Base-by-base conservation (phyloP, 768 basidiomycete genomes). In the Lactarius sanguifluus region DNA sequence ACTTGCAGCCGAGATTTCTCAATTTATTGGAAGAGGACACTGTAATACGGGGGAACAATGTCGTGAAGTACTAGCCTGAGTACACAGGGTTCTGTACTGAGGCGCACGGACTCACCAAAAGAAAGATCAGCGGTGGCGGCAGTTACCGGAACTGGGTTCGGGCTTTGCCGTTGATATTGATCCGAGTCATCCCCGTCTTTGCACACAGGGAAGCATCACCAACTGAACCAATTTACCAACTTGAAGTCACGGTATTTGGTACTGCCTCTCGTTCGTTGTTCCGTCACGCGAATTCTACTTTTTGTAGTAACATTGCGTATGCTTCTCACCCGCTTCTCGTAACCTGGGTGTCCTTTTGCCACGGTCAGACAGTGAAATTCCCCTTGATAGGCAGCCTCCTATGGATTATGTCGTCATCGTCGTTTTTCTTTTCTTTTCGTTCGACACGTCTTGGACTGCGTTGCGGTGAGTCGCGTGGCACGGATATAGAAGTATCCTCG, bases 401-500 rank as follows among this genome's bases (percentile, higher is more conserved):
- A 25, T 52, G 50, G 3, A 25, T 13, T 23, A 13, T 52, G 4
- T 23, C 25, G 23, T 52, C 25, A 25, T 52, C 50, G 25, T 52
- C 50, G 23, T 25, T 47, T 41, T 47, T 47, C 20, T 23, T 23
- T 47, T 47, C 45, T 23, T 41, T 52, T 25, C 23, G 25, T 52
- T 52, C 23, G 50, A 15, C 50, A 15, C 50, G n/a, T 52, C 47
- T 50, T 50, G 47, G 47, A 50, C 47, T 23, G 47, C 50, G 25
- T 52, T 52, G 13, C 23, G 50, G 23, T 25, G 50, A 52, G 50
- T 25, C 50, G 23, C 50, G 50, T 52, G 5, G 23, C 50, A 25
- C 13, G 23, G 50, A 52, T 52, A 52, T 52, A 52, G 50, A 52
- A 52, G 50, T 52, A 52, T 52, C 23, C 47, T 52, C 50, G 25